Evolutionary conservation across 2,329 filamentous ascomycete species (phyloP).

Genomic region (Sporothrix globosa): DNA sequence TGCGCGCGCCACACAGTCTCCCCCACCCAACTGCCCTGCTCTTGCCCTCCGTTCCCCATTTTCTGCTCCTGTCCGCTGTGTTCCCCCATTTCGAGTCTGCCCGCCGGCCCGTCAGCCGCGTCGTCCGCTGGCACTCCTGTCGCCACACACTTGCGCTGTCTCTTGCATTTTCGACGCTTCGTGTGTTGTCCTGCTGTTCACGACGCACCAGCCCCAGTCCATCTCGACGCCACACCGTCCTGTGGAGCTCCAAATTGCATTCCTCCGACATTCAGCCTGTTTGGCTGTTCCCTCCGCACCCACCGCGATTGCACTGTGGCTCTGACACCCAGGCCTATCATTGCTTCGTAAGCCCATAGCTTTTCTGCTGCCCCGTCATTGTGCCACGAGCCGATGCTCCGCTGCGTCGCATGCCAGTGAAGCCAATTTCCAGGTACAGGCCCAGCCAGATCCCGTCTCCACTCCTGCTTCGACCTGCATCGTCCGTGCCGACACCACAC

Average conservation of each 20-base stretch:
- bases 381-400: not conserved
- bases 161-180: no score
- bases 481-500: not conserved
- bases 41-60: not conserved
- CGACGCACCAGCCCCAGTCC: not conserved
- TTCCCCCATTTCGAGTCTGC: not conserved
- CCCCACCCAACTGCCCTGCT: not conserved
- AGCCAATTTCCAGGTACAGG: no score
- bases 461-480: not conserved
- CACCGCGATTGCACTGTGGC: not conserved
- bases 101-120: slow-evolving; percentile 28
- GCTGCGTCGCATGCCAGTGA: no score
- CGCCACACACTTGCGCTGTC: no score
- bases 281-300: no score
- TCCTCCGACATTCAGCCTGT: not conserved
- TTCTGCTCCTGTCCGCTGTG: not conserved
- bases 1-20: slow-evolving; percentile 9
- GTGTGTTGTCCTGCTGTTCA: no score
- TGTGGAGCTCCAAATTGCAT: not conserved
- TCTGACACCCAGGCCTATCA: no score
- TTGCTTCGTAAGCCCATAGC: no score
- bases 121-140: not conserved
- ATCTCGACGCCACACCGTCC: not conserved
- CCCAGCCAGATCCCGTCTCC: not conserved
- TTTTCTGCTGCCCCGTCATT: no score